Conservation (phyloP, 2,329 filamentous ascomycete genomes). For the Sphaerulina populicola region DNA sequence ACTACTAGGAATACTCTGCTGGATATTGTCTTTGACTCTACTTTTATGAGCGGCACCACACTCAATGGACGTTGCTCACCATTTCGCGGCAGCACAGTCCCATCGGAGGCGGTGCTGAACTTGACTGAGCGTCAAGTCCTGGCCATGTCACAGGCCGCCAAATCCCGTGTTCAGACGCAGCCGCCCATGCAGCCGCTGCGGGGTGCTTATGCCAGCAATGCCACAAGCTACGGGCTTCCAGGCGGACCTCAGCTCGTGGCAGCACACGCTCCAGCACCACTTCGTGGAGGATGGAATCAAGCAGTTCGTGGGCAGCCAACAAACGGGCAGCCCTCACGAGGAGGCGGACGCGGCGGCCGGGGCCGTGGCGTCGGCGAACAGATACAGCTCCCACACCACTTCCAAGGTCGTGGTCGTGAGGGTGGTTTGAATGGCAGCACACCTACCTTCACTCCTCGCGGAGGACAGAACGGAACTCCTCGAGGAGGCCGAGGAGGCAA, state of each 20-base stretch:
- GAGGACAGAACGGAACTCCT: constrained; percentile 13
- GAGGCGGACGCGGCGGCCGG: constrained; percentile 24
- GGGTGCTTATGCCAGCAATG: constrained; percentile 19
- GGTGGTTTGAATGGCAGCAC: constrained; percentile 28
- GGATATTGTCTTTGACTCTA: constrained; percentile 85
- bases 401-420: constrained; percentile 33
- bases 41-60: constrained; percentile 95
- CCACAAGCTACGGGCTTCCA: constrained; percentile 49
- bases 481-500: constrained; percentile 28
- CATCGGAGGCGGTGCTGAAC: constrained; percentile 81
- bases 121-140: constrained; percentile 73
- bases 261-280: constrained; percentile 49
- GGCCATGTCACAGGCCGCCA: constrained; percentile 41
- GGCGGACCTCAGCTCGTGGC: constrained; percentile 54
- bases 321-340: constrained; percentile 28
- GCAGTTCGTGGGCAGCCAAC: constrained; percentile 43
- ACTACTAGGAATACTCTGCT: constrained; percentile 74
- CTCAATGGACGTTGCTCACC: constrained; percentile 81
- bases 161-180: constrained; percentile 22
- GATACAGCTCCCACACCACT: background rate
- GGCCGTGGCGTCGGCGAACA: constrained; percentile 33
- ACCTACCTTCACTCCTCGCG: constrained; percentile 19
- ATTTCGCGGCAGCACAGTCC: constrained; percentile 89
- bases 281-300: constrained; percentile 52
- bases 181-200: constrained; percentile 24